Evolutionary conservation across 768 basidiomycete genomes (phyloP), one percentile per base, ranked within the genome.

Genomic region (Omphalotus guepiniiformis): DNA sequence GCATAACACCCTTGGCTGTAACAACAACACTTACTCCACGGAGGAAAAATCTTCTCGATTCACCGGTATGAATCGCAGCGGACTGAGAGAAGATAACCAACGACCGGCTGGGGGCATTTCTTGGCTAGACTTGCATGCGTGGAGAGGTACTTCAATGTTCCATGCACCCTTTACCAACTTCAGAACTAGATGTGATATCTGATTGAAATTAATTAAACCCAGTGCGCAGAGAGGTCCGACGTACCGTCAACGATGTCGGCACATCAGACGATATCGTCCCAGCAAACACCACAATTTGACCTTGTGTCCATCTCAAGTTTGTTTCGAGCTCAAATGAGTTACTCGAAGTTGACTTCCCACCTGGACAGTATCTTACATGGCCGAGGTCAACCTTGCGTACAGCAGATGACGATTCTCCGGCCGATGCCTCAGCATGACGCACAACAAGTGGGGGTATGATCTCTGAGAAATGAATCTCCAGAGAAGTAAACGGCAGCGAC

Each of bases 101-200:
- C 66, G 66, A 11, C 64, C 49, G 22, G 51, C 51, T 3, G 71
- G 66, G 11, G 59, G 50, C 13, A 56, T 52, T 25, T 65, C 67
- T 28, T 66, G 63, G 7, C 71, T 71, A 25, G 62, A 55, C 15
- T 56, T 59, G 46, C 63, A 66, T 1, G 77, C 72, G 18, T 73
- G 67, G 42, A 83, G 67, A 1, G 80, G 77, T 26, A 92, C 63
- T 35, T 85, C 73, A 21, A 93, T 69, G 35, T 68, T 75, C 90
- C 90, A 93, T 23, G 62, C 68, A 29, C 78, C 77, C 60, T 85
- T 74, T 46, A 73, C 70, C 21, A 91, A 58, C 0, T 72, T 78
- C 29, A 82, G 51, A 2, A 78, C 59, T 1, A 85, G 57, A 54
- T 72, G 68, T 4, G 66, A 57, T n/a, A 73, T 54, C 80, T 69